Evolutionary conservation across 2,329 filamentous ascomycete species (phyloP).

Genomic region (Aspergillus proliferans): DNA sequence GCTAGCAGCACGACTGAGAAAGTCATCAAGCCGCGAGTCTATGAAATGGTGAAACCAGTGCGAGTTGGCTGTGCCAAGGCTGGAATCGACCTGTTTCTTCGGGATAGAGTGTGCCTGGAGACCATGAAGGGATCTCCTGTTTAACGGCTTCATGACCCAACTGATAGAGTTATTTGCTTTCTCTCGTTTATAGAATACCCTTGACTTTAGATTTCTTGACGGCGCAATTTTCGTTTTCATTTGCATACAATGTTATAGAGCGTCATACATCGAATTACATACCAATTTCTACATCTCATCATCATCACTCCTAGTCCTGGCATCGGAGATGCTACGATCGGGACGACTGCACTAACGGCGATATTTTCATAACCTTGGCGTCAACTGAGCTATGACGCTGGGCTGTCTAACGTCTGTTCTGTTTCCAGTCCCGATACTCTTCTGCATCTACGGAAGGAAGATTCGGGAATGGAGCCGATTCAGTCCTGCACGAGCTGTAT

Average conservation of each 20-base stretch:
- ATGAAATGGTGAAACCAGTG: slow-evolving; percentile 18
- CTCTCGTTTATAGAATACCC: not conserved
- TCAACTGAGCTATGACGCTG: slow-evolving; percentile 24
- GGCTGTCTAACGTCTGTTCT: slow-evolving; percentile 20
- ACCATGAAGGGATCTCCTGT: slow-evolving; percentile 7
- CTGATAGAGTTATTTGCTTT: not conserved
- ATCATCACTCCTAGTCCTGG: too few relatives aligned
- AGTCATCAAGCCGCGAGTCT: slow-evolving; percentile 18
- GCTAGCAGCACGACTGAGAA: slow-evolving; percentile 2
- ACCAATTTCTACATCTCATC: too few relatives aligned
- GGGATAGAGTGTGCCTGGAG: slow-evolving; percentile 18
- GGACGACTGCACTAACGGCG: not conserved
- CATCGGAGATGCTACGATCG: too few relatives aligned
- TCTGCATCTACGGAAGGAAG: slow-evolving; percentile 38
- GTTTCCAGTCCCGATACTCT: slow-evolving; percentile 38
- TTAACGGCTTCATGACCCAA: not conserved
- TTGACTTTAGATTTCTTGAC: too few relatives aligned
- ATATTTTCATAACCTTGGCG: slow-evolving; percentile 24
- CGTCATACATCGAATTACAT: too few relatives aligned
- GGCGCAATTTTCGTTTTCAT: too few relatives aligned
- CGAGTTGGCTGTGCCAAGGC: slow-evolving; percentile 14
- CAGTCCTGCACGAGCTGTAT: slow-evolving; percentile 4
- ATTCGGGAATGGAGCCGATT: slow-evolving; percentile 39
- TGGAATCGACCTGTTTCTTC: slow-evolving; percentile 17
- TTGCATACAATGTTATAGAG: too few relatives aligned